A percentile compares a stretch with the other conserved stretches of the same genome.
Evolutionary conservation across 140 eudicot species (phyloP).

Genomic region (Cichorium intybus): DNA sequence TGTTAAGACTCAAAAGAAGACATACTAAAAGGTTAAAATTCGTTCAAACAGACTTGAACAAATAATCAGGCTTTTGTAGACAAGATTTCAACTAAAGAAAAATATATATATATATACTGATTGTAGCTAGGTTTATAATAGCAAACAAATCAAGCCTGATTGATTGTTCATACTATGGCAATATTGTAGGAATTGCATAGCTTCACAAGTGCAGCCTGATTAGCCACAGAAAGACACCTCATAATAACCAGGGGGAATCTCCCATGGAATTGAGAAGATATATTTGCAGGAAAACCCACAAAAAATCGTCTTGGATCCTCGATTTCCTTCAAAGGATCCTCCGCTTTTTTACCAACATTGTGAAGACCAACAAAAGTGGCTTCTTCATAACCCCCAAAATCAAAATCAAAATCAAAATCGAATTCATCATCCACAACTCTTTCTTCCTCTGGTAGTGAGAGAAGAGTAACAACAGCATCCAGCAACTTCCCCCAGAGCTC

Average conservation of each 20-base stretch:
- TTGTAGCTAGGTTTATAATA: too few species aligned
- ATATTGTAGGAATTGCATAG: conserved; percentile 62
- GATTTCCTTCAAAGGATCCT: conserved; percentile 78
- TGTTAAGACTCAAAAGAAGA: too few species aligned
- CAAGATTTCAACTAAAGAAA: too few species aligned
- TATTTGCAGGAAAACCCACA: conserved; percentile 56
- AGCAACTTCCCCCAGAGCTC: conserved; percentile 73
- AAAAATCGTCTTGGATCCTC: conserved; percentile 71
- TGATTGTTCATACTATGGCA: conserved; percentile 39
- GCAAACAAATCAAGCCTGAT: too few species aligned
- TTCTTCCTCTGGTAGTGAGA: conserved; percentile 74
- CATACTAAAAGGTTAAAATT: too few species aligned
- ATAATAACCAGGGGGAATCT: conserved; percentile 48
- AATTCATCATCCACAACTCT: conserved; percentile 83
- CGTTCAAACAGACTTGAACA: too few species aligned
- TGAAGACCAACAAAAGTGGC: conserved; percentile 65
- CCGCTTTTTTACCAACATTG: conserved; percentile 78
- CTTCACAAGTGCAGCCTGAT: conserved; percentile 78
- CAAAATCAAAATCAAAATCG: conserved; percentile 49
- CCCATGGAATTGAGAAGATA: conserved; percentile 57
- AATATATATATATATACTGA: too few species aligned
- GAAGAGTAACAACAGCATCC: conserved; percentile 74
- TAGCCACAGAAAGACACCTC: conserved; percentile 65
- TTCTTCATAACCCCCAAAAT: conserved; percentile 71
- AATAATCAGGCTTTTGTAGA: too few species aligned